These are phyloP conservation scores for Artemisia annua DNA, from an alignment of 129 eudicot genomes.

Conservation along the genomic window DNA sequence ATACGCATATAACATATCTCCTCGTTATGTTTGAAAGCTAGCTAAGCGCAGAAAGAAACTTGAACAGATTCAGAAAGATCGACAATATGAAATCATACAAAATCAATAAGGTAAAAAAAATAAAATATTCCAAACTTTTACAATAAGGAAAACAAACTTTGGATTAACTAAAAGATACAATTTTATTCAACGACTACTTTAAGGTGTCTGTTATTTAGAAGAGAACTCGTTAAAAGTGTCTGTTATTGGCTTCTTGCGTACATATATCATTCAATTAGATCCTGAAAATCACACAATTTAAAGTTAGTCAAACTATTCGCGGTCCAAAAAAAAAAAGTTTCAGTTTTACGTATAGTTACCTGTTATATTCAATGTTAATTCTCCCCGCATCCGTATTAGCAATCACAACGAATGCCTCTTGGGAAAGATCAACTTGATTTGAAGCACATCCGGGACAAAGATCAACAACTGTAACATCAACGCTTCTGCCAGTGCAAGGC, in stretches of 20 bases:
- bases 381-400: conserved; percentile 45
- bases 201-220: too few relatives aligned
- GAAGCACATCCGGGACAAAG: conserved; percentile 50
- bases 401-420: conserved; percentile 41
- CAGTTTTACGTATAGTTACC: conserved; percentile 8
- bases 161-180: not conserved
- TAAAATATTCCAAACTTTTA: too few relatives aligned
- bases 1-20: too few relatives aligned
- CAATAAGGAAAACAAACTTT: too few relatives aligned
- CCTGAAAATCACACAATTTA: conserved; percentile 16
- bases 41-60: too few relatives aligned
- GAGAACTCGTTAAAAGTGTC: not conserved
- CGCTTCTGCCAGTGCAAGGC: conserved; percentile 22
- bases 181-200: not conserved
- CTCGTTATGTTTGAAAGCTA: too few relatives aligned
- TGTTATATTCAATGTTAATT: conserved; percentile 37
- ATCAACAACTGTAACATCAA: conserved; percentile 50
- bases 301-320: not conserved
- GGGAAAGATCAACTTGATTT: conserved; percentile 45
- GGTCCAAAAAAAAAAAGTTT: not conserved
- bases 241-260: not conserved
- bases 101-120: too few relatives aligned
- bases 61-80: too few relatives aligned
- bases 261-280: conserved; percentile 6
- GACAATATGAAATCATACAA: too few relatives aligned